Percentiles rank a stretch among this genome's conserved stretches.
These are phyloP conservation scores for Deinandra increscens DNA, from an alignment of 129 eudicot genomes.

Conservation along the genomic window DNA sequence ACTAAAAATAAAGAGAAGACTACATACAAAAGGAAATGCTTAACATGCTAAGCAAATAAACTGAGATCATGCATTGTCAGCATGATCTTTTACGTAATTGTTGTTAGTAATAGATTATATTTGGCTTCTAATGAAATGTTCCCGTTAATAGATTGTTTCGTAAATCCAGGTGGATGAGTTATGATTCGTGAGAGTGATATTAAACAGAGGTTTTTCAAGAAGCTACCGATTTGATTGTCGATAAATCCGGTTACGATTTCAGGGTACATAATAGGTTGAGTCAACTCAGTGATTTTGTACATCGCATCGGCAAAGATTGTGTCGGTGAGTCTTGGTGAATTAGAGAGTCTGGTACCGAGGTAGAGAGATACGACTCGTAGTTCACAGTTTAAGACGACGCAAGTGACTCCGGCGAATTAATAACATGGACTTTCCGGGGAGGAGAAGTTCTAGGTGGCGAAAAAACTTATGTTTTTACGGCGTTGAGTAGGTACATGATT, in stretches of 20 bases:
- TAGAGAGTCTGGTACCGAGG: slow-evolving; percentile 71
- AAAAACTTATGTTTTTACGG: slow-evolving; percentile 42
- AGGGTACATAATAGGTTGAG: slow-evolving; percentile 61
- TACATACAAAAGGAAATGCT: too few species aligned
- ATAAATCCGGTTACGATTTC: slow-evolving; percentile 78
- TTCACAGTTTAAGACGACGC: slow-evolving; percentile 29
- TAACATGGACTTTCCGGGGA: slow-evolving; percentile 48
- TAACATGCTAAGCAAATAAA: too few species aligned
- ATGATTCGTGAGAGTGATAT: slow-evolving; percentile 50
- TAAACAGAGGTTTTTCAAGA: slow-evolving; percentile 47
- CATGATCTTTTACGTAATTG: too few species aligned
- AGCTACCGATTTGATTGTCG: slow-evolving; percentile 38
- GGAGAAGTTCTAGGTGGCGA: slow-evolving; percentile 73
- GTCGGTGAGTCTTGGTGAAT: slow-evolving; percentile 71
- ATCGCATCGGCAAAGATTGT: slow-evolving; percentile 39
- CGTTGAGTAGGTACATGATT: slow-evolving; percentile 51
- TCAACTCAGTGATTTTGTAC: slow-evolving; percentile 47
- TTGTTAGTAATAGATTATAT: too few species aligned
- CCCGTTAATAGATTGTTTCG: too few species aligned
- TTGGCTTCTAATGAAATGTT: too few species aligned
- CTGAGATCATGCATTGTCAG: too few species aligned
- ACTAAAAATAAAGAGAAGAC: too few species aligned
- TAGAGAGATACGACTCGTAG: slow-evolving; percentile 53
- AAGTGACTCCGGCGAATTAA: slow-evolving; percentile 60
- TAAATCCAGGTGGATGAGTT: slow-evolving; percentile 57